Base-by-base conservation (phyloP, 768 basidiomycete genomes). In the Xerocomus potaroensis region DNA sequence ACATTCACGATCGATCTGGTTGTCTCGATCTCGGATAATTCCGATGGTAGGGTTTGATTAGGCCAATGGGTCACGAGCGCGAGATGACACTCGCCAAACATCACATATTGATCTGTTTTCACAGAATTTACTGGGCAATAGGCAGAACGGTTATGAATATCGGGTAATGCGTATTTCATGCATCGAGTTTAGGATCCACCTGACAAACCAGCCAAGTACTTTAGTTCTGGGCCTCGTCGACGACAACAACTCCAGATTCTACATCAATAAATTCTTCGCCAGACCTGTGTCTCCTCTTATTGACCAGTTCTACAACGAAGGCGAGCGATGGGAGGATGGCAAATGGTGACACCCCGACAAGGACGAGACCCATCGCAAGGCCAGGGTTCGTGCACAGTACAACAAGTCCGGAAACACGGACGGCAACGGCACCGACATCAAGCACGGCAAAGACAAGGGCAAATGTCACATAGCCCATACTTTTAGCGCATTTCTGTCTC, bases 391-490 rank as follows among this genome's bases (percentile, higher is more conserved):
- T 41, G 3, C 54, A 59, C 22, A 56, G 34, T 4, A 40, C 47
- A 30, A 37, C 33, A 22, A 61, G 15, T 27, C 27, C 54, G 0
- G 44, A 43, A 14, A 59, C 22, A 39, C 54, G 59, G 14, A 62
- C 45, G 27, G 54, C 15, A 26, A 59, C 15, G 29, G 30, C 35
- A 4, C 60, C 60, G n/a, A 61, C 22, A 34, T 61, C 59, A 22
- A 59, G 57, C 26, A 56, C 8, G 4, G 36, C 45, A 37, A 59
- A 43, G 3, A 62, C 19, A 14, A 59, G 29, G 0, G 57, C 45
- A 39, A 62, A 51, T 10, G 45, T 53, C 32, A 31, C 43, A 15
- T 49, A 48, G 5, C 60, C 60, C 15, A 56, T 42, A 1, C 10
- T 19, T 11, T 43, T 33, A 10, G 16, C 49, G 16, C 31, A 33